Evolutionary conservation across 192 early-diverging fungal genomes (phyloP).

Genomic region (Linderina pennispora): DNA sequence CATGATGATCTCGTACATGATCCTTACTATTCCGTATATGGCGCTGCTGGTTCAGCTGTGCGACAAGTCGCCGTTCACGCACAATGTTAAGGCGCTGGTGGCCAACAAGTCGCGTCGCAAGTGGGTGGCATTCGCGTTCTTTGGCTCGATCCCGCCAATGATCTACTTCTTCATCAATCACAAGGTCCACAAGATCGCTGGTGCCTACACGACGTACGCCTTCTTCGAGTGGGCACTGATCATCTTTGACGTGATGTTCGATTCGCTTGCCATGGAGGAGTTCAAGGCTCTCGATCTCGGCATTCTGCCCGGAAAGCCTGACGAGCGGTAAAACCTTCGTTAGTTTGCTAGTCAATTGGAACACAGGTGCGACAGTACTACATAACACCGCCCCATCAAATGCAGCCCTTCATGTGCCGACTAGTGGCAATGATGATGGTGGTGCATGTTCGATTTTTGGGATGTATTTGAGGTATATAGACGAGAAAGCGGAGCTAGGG

Average conservation of each 20-base stretch:
- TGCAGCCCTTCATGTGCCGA: no score
- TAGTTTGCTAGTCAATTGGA: no score
- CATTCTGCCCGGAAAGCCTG: constrained; percentile 25
- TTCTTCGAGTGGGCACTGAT: constrained; percentile 84
- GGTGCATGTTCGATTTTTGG: no score
- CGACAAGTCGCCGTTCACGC: constrained; percentile 37
- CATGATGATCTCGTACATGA: constrained; percentile 73
- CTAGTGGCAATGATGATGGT: no score
- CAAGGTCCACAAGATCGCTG: constrained; percentile 66
- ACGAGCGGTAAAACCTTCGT: constrained; percentile 34
- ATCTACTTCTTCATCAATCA: constrained; percentile 73
- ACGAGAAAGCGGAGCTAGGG: constrained; percentile 9
- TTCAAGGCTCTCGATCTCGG: constrained; percentile 50
- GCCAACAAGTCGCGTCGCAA: constrained; percentile 46
- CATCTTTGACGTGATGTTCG: constrained; percentile 69
- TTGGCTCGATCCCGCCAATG: constrained; percentile 67
- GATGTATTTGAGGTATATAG: no score
- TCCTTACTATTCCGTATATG: constrained; percentile 72
- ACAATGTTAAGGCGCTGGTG: constrained; percentile 22
- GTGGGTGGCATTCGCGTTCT: constrained; percentile 54
- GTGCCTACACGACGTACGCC: constrained; percentile 74
- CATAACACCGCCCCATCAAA: no score
- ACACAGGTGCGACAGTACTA: no score
- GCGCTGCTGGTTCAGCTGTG: constrained; percentile 52
- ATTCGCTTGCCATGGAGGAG: constrained; percentile 65